Evolutionary conservation across 2,329 filamentous ascomycete genomes (phyloP).

Genomic region (Cladosporium sp.): DNA sequence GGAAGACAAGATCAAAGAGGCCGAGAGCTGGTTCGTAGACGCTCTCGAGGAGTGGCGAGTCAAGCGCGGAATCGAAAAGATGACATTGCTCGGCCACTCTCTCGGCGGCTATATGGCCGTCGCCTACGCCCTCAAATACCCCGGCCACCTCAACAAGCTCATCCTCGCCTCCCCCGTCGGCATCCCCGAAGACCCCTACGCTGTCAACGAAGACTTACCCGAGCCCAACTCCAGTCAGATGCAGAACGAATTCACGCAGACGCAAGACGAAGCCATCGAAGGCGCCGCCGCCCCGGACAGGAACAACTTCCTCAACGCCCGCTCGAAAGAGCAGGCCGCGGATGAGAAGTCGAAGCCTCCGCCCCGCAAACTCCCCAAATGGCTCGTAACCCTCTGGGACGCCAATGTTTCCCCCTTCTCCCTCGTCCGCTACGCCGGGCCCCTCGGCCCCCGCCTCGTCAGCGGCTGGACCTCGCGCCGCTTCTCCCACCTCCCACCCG

Average conservation of each 20-base stretch:
- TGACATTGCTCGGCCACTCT: constrained; percentile 89
- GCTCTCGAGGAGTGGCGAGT: constrained; percentile 93
- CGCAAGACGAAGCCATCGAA: constrained; percentile 50
- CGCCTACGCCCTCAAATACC: constrained; percentile 94
- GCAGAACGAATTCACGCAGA: constrained; percentile 71
- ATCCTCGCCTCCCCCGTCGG: constrained; percentile 93
- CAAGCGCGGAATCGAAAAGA: constrained; percentile 80
- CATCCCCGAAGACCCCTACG: constrained; percentile 89
- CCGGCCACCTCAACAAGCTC: constrained; percentile 87
- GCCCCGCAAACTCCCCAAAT: constrained; percentile 62
- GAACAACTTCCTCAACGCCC: constrained; percentile 42
- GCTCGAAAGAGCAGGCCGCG: constrained; percentile 32
- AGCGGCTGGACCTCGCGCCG: constrained; percentile 91
- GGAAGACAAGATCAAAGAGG: constrained; percentile 74
- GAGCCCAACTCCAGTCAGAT: constrained; percentile 68
- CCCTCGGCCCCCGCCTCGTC: constrained; percentile 82
- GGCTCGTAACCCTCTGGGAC: constrained; percentile 93
- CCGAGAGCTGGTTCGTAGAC: constrained; percentile 94
- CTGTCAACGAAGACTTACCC: constrained; percentile 72
- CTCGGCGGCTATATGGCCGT: constrained; percentile 92
- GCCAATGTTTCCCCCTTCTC: constrained; percentile 94
- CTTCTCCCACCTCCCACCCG: constrained; percentile 77
- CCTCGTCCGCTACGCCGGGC: constrained; percentile 79
- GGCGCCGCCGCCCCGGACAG: constrained; percentile 44
- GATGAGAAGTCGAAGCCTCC: constrained; percentile 31